Percentiles rank a stretch among this genome's conserved stretches.
Evolutionary conservation across 805 yeast genomes (phyloP).

Genomic region (Yamadazyma laniorum): DNA sequence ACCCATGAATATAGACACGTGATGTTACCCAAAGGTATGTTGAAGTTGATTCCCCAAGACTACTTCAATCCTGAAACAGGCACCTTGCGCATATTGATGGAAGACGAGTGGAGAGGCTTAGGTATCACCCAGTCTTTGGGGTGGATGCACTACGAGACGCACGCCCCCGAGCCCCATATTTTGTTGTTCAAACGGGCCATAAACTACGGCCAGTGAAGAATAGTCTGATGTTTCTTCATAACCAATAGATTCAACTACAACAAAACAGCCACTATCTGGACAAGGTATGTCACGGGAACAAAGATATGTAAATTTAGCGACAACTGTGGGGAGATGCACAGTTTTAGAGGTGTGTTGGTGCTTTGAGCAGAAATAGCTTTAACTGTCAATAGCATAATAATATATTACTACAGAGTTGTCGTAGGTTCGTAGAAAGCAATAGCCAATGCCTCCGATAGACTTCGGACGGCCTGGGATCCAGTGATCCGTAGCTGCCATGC

Average conservation of each 20-base stretch:
- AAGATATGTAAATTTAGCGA: not conserved
- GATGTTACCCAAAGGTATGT: slow-evolving; percentile 93
- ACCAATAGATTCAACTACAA: no score
- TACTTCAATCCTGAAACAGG: slow-evolving; percentile 93
- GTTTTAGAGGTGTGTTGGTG: no score
- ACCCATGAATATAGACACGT: slow-evolving; percentile 93
- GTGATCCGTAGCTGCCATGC: no score
- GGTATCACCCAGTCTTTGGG: slow-evolving; percentile 97
- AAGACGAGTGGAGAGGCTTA: slow-evolving; percentile 98
- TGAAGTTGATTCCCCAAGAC: slow-evolving; percentile 89
- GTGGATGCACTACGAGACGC: slow-evolving; percentile 97
- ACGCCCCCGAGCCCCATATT: slow-evolving; percentile 97
- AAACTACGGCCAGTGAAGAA: slow-evolving; percentile 43
- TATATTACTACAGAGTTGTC: not conserved
- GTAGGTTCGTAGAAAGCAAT: no score
- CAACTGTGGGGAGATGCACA: no score
- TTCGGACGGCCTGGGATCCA: no score
- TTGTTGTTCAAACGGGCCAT: slow-evolving; percentile 72
- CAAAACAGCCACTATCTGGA: no score
- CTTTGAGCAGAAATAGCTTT: not conserved
- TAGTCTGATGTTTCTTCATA: no score
- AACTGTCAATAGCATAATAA: not conserved
- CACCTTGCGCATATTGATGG: slow-evolving; percentile 82
- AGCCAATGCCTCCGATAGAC: no score
- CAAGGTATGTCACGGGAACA: not conserved